phyloP scores from a whole-genome alignment of 169 alveolate species.

The Plasmodium billcollinsi region DNA sequence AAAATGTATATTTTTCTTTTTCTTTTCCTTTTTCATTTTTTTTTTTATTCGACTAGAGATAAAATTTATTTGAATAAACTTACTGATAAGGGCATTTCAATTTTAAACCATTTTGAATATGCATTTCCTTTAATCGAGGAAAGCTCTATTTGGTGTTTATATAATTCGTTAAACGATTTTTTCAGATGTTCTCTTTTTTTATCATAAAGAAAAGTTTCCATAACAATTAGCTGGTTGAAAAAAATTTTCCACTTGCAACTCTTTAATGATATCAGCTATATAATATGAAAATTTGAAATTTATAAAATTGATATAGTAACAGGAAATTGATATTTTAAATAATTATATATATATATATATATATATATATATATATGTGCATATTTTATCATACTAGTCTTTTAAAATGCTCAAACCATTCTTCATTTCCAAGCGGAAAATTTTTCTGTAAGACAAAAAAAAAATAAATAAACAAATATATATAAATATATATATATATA shows the following conservation, averaged over 20 bases:
- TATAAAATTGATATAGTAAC: too few relatives aligned
- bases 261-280: slow-evolving; percentile 27
- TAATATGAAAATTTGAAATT: not conserved
- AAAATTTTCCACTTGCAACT: slow-evolving; percentile 62
- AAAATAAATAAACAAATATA: not conserved
- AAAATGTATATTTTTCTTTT: not conserved
- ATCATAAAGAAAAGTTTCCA: slow-evolving; percentile 69
- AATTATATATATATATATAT: too few relatives aligned
- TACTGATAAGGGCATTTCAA: slow-evolving; percentile 63
- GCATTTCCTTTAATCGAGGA: slow-evolving; percentile 35
- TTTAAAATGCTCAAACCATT: slow-evolving; percentile 40
- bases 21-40: not conserved
- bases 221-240: slow-evolving; percentile 42
- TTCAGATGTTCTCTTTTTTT: slow-evolving; percentile 38
- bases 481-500: not conserved
- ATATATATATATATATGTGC: too few relatives aligned
- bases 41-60: not conserved
- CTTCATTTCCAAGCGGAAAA: slow-evolving; percentile 27
- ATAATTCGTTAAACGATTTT: slow-evolving; percentile 38
- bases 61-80: slow-evolving; percentile 39
- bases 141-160: slow-evolving; percentile 39
- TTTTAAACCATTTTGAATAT: slow-evolving; percentile 72
- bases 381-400: slow-evolving; percentile 24
- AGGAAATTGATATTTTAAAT: too few relatives aligned
- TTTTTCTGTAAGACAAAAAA: slow-evolving; percentile 21